Base-by-base conservation (phyloP, 352 stramenopile genomes). In the Elongisporangium senticosum region DNA sequence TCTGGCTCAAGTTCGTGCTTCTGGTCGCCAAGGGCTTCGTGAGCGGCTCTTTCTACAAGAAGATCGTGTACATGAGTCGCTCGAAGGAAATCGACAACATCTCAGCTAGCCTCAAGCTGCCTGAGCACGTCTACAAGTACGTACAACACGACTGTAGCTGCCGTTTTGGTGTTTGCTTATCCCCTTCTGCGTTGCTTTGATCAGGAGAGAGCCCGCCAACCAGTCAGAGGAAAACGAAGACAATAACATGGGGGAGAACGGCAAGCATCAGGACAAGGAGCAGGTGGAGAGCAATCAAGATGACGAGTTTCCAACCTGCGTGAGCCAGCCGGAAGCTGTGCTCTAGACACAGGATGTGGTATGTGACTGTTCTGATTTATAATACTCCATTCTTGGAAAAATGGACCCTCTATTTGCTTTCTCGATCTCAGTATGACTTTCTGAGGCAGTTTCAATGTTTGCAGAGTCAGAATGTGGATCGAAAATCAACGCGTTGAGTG, bases 1-100 rank as follows among this genome's bases (percentile, higher is more conserved):
- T 92, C 55, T 86, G 79, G 59, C 67, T 94, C 50, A 92, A 91
- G 60, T 60, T 93, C 52, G 66, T 89, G 19, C 48, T 95, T 43
- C 75, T 90, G 2, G 62, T 90, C 48, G 74, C 77, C 43, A 86
- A 85, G 49, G 76, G 84, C 20, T 87, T 90, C 40, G 70, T 87
- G 15, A 71, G 65, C 24, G 63, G 64, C 51, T 65, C 67, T 15
- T 92, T 95, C 52, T 91, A 89, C 68, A 69, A 72, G 49, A 91
- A 94, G 51, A 71, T 93, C 21, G 83, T 89, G 51, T 95, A 93
- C 56, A 23, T 95, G 13, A 58, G 75, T 26, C 63, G 59, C 1
- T 23, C 77, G 7, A 61, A 67, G 10, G 84, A 86, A 33, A 59
- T 95, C 17, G 62, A 75, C 39, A 75, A 76, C 54, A 74, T 89